These are phyloP conservation scores for Yamadazyma philogaea DNA, from an alignment of 805 yeast species.

Conservation along the genomic window DNA sequence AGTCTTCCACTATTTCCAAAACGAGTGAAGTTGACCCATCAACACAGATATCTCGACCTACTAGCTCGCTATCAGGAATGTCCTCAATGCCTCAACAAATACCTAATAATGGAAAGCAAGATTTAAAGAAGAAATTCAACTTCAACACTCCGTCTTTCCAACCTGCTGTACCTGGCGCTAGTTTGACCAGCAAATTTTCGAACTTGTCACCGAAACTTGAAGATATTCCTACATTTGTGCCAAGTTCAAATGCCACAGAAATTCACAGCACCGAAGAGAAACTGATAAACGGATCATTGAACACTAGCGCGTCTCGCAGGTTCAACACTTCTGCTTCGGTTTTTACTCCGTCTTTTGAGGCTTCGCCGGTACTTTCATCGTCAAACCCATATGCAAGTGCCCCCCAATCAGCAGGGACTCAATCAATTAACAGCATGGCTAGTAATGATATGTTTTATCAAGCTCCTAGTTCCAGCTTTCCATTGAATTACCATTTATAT, in stretches of 20 bases:
- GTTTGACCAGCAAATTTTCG: constrained; percentile 34
- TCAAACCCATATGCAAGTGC: constrained; percentile 7
- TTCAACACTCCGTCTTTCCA: constrained; percentile 44
- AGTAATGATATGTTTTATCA: constrained; percentile 20
- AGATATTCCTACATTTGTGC: constrained; percentile 49
- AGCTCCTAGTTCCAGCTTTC: constrained; percentile 30
- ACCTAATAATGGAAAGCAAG: neutral
- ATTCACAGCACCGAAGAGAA: constrained; percentile 11
- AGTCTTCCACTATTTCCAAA: neutral
- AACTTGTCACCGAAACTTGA: constrained; percentile 48
- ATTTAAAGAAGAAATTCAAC: constrained; percentile 27
- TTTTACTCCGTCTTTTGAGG: constrained; percentile 28
- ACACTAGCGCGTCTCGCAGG: constrained; percentile 15
- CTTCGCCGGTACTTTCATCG: constrained; percentile 2
- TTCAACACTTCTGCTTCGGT: constrained; percentile 41
- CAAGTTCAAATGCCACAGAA: constrained; percentile 21
- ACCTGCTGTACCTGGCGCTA: constrained; percentile 26
- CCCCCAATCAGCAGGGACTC: constrained; percentile 8
- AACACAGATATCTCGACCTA: neutral
- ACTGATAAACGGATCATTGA: neutral
- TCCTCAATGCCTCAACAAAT: neutral
- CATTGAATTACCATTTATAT: constrained; percentile 79
- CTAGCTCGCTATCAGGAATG: neutral
- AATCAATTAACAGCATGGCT: constrained; percentile 3
- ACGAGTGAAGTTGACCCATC: neutral